Base-by-base conservation (phyloP, 2,329 filamentous ascomycete genomes). In the Fusarium sp. region DNA sequence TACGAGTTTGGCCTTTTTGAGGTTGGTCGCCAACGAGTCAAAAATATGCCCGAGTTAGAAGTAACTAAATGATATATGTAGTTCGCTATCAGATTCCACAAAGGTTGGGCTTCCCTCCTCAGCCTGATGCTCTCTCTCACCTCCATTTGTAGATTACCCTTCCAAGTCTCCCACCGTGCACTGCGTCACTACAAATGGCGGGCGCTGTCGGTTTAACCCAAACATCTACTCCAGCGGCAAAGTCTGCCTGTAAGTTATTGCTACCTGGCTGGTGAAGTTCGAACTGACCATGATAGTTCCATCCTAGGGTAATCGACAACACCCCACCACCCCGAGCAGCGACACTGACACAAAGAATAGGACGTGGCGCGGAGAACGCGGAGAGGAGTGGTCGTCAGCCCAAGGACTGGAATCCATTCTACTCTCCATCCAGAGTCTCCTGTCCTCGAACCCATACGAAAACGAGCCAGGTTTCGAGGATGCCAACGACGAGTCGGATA, bases 1-100 rank as follows among this genome's bases (percentile, higher is more conserved):
- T 99, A 99, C 79, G 94, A 97, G 79, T 97, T 96, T 77, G 96
- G 96, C 3, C 97, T 97, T 81, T 98, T 97, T 77, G 93, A 98
- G 86, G 93, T 96, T 79, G 64, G 84, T 77, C 11, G 13, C 3
- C 16, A 31, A 14, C 33, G 8, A 46, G 6, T n/a, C 31, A 18
- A 8, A 33, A 5, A 18, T 10, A 55, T 46, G 14, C 10, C 23
- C 14, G 8, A 13, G 33, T 9, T 10, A 7, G 49, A 38, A 44
- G 13, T 8, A 38, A 18, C 51, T 66, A 33, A 62, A 61, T 42
- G 50, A 59, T 51, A 18, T 10, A 42, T 16, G 42, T 13, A 94
- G 91, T 96, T 97, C 77, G 79, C 84, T 0, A 88, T 96, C 74
- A 91, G 88, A 73, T 94, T 97, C 74, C 87, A 89, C 60, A 90